Conservation (phyloP, 805 yeast genomes). For the Ogataea methanolica region DNA sequence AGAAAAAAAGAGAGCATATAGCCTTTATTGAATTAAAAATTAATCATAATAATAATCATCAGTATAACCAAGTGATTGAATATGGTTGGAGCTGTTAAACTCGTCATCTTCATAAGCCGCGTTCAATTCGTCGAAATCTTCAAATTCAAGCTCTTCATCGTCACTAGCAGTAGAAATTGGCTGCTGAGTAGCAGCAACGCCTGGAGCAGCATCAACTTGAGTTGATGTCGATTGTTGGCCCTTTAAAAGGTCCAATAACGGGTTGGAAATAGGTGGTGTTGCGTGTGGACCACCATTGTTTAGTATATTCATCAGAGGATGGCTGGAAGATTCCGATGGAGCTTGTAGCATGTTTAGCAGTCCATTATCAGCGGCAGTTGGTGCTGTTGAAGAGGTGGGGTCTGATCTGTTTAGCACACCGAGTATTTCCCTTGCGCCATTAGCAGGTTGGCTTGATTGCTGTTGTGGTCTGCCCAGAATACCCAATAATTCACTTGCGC, state of each 20-base stretch:
- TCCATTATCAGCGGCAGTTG: background rate
- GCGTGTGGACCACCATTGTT: background rate
- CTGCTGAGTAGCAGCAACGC: background rate
- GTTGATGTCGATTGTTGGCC: background rate
- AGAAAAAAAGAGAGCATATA: background rate
- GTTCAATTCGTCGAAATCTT: constrained; percentile 22
- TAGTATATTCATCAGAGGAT: background rate
- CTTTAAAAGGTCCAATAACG: background rate
- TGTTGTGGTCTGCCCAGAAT: constrained; percentile 6
- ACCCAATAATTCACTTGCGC: constrained; percentile 8
- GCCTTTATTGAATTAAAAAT: background rate
- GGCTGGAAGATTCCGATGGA: background rate
- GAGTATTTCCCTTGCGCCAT: background rate
- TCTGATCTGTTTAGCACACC: background rate
- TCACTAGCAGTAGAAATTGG: background rate
- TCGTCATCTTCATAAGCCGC: constrained; percentile 15
- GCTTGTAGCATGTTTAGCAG: constrained; percentile 3
- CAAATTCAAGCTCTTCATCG: constrained; percentile 15
- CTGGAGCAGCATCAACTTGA: background rate
- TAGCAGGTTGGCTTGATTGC: background rate
- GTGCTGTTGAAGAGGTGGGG: background rate
- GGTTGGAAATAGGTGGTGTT: background rate
- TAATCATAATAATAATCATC: constrained; percentile 13
- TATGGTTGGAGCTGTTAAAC: constrained; percentile 12
- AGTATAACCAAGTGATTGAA: constrained; percentile 15